phyloP scores from a whole-genome alignment of 805 yeast genomes.

The Wickerhamomyces queroliae region DNA sequence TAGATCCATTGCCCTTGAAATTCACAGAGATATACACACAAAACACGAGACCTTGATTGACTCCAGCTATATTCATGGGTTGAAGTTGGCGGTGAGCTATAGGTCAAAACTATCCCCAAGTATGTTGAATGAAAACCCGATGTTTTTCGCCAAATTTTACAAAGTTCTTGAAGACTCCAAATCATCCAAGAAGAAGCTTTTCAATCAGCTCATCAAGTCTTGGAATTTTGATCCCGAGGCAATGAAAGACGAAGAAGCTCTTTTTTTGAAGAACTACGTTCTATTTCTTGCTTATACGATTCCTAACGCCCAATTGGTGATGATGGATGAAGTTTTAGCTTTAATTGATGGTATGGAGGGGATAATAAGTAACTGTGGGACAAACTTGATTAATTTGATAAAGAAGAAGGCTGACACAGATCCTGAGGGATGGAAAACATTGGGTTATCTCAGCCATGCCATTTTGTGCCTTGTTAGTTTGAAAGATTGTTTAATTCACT shows the following conservation, averaged over 20 bases:
- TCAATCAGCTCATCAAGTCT: slow-evolving; percentile 26
- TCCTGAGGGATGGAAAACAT: neutral
- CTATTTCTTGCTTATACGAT: slow-evolving; percentile 35
- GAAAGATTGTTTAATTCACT: neutral
- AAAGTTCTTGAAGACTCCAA: slow-evolving; percentile 34
- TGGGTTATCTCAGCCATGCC: neutral
- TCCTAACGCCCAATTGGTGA: slow-evolving; percentile 29
- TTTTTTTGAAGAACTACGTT: slow-evolving; percentile 22
- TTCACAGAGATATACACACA: slow-evolving; percentile 52
- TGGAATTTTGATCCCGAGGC: slow-evolving; percentile 23
- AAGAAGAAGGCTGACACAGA: no score
- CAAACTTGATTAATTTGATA: neutral
- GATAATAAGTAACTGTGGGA: slow-evolving; percentile 6
- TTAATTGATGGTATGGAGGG: slow-evolving; percentile 38
- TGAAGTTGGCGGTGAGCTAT: slow-evolving; percentile 47
- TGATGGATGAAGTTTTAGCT: slow-evolving; percentile 46
- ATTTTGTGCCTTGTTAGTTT: neutral
- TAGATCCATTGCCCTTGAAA: slow-evolving; percentile 39
- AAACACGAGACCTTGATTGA: slow-evolving; percentile 72
- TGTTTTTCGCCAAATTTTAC: slow-evolving; percentile 35
- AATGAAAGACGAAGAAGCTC: slow-evolving; percentile 13
- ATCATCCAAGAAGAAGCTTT: slow-evolving; percentile 36
- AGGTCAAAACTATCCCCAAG: slow-evolving; percentile 23
- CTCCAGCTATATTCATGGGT: slow-evolving; percentile 56
- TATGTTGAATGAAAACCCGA: slow-evolving; percentile 22